Evolutionary conservation across 2,329 filamentous ascomycete species (phyloP).

Genomic region (Fusarium sp.): DNA sequence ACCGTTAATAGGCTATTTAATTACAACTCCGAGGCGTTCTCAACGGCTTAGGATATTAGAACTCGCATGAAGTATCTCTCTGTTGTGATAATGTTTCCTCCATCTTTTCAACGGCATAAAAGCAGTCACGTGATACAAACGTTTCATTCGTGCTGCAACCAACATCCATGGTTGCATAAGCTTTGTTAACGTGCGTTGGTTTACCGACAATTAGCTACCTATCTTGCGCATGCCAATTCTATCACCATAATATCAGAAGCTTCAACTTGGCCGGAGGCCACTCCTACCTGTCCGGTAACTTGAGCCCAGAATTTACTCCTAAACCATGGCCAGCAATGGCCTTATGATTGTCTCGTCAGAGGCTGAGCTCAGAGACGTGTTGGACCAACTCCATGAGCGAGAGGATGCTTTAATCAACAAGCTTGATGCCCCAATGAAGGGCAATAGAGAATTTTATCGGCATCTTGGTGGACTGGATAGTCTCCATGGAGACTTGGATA

Average conservation of each 20-base stretch:
- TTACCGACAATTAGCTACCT: background rate
- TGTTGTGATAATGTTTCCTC: background rate
- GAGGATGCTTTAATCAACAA: background rate
- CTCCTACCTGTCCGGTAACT: too few species aligned
- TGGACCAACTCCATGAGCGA: background rate
- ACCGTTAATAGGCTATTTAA: background rate
- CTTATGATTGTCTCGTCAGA: background rate
- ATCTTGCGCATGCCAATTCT: background rate
- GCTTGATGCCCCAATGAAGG: background rate
- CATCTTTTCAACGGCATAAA: background rate
- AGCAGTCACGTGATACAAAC: background rate
- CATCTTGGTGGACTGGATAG: background rate
- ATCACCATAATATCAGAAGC: too few species aligned
- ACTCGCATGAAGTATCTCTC: background rate
- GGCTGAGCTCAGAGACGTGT: background rate
- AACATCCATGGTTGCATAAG: background rate
- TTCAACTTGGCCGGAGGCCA: background rate
- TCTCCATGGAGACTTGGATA: background rate
- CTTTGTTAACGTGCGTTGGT: background rate
- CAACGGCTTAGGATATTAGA: background rate
- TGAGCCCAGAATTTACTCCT: background rate
- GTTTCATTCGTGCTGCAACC: background rate
- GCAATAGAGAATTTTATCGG: background rate
- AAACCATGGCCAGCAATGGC: background rate
- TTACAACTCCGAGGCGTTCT: rapidly evolving